Conservation (phyloP, 148 eudicot genomes). For the Vaccinium corymbosum region DNA sequence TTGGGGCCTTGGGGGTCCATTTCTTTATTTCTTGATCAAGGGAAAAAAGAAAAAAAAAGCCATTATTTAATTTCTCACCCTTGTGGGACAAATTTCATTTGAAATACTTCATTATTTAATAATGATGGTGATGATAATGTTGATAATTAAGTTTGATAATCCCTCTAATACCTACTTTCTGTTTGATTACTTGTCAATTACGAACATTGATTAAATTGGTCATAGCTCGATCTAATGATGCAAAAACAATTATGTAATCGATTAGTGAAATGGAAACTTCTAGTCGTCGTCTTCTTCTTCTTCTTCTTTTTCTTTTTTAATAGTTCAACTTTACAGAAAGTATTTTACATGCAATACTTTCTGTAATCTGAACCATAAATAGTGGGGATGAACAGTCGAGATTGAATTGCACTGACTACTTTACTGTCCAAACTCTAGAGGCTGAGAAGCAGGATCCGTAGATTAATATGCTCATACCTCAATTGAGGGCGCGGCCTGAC, state of each 20-base stretch:
- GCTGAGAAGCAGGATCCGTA: too few relatives aligned
- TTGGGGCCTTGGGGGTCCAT: background rate
- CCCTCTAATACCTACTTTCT: conserved; percentile 16
- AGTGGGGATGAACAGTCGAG: too few relatives aligned
- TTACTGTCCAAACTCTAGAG: too few relatives aligned
- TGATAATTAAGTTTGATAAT: conserved; percentile 29
- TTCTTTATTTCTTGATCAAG: conserved; percentile 20
- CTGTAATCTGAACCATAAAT: too few relatives aligned
- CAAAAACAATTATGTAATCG: background rate
- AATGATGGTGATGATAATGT: conserved; percentile 31
- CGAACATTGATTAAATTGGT: conserved; percentile 13
- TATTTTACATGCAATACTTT: too few relatives aligned
- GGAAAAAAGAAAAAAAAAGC: conserved; percentile 37
- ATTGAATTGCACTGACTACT: too few relatives aligned
- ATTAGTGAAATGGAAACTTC: background rate
- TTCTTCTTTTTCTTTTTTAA: too few relatives aligned
- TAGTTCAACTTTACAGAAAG: too few relatives aligned
- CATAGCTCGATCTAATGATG: background rate
- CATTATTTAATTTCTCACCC: conserved; percentile 40
- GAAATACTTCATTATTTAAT: conserved; percentile 20
- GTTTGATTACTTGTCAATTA: conserved; percentile 26
- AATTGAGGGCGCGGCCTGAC: background rate
- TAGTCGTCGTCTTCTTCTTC: background rate
- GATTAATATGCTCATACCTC: background rate
- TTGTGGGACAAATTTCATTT: conserved; percentile 26